Evolutionary conservation across 306 rosid species (phyloP), one percentile per base, ranked within the genome.

Genomic region (Cucumis melo): DNA sequence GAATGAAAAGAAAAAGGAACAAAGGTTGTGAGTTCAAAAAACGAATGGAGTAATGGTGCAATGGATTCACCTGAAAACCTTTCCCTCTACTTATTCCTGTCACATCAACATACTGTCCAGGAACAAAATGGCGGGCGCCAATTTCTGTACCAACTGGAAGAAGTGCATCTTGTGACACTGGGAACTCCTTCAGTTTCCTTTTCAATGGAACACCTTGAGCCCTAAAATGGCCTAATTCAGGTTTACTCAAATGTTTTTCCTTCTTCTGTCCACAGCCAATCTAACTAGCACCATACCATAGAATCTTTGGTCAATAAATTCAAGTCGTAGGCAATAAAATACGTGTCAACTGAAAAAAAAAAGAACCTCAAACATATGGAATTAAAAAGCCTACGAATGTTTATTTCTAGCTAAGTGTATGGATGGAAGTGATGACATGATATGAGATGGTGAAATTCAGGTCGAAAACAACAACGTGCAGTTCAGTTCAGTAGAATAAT

Each of bases 241-340:
- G 87, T 84, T 95, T 95, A 24, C 89, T 88, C 91, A 95, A 80
- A 71, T 95, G 99, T 56, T 95, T 95, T 15, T 73, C 97, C 83
- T 95, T 95, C 88, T 95, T 95, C 87, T 95, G 99, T 56, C 99
- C 99, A 78, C 93, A 95, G 82, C 99, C 99, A 89, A 95, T 85
- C 99, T 95, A 92, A 88, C 99, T 87, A 92, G 81, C 89, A 81
- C 82, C 80, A 78, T 78, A 83, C 77, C 82, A 86, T 81, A 83
- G 82, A 76, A 81, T 79, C 78, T 77, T 44, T 81, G 79, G 72
- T 79, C 78, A 79, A 83, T 82, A 54, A 74, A 54, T 36, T 32
- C 34, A 74, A 74, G 13, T 6, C 48, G 36, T 74, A 50, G 5
- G 42, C 20, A 6, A 48, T 24, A 44, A 71, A 19, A 48, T 24